phyloP scores from a whole-genome alignment of 2,329 filamentous ascomycete species.

The Corniculantispora saksenae region DNA sequence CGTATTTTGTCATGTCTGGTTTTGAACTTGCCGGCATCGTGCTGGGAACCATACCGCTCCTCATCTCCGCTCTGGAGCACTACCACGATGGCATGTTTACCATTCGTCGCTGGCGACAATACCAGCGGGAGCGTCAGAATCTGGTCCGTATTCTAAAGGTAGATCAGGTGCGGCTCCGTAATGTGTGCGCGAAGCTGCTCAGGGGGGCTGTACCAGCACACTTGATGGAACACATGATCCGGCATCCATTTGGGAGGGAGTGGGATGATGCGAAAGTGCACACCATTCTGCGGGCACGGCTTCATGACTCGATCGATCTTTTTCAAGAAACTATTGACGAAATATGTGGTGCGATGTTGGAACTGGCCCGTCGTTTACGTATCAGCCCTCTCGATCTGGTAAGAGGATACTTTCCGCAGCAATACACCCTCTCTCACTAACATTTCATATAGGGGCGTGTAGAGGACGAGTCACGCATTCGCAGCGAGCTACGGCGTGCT shows the following conservation, averaged over 20 bases:
- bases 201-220: neutral
- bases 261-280: neutral
- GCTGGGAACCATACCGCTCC: conserved; percentile 21
- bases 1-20: too few relatives aligned
- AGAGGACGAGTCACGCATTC: too few relatives aligned
- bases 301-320: neutral
- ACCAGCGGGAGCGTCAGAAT: neutral
- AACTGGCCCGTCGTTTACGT: too few relatives aligned
- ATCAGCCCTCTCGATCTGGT: too few relatives aligned
- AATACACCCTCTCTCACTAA: too few relatives aligned
- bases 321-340: neutral
- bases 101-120: neutral
- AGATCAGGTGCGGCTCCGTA: neutral
- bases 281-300: neutral
- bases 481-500: neutral
- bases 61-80: conserved; percentile 20
- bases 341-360: too few relatives aligned
- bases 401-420: too few relatives aligned
- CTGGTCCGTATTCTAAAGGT: neutral
- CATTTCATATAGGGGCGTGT: too few relatives aligned
- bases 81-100: conserved; percentile 13
- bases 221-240: neutral
- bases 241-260: neutral
- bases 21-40: conserved; percentile 24
- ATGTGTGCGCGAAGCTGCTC: neutral